phyloP scores from a whole-genome alignment of 1,284 basidiomycete genomes.

The Trichosporon sp. region DNA sequence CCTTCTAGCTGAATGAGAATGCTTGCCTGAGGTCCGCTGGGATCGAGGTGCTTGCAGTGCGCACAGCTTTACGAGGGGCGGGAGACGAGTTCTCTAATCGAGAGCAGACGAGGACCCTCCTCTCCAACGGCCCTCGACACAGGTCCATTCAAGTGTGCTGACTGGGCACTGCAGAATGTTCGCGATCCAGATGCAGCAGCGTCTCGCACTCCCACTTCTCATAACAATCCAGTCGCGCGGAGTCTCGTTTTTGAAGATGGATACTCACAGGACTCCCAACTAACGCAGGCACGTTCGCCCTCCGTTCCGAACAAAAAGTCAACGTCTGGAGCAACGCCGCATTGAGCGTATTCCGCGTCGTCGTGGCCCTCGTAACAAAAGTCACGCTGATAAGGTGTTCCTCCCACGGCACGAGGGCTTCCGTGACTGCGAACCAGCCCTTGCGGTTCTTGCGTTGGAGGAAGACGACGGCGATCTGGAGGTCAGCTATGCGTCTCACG shows the following conservation, averaged over 20 bases:
- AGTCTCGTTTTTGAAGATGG: no score
- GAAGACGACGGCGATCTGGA: conserved; percentile 41
- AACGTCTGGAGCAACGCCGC: conserved; percentile 32
- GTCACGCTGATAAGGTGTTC: conserved; percentile 40
- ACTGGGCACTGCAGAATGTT: no score
- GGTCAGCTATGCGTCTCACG: no score
- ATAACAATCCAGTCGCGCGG: not conserved
- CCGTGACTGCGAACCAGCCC: conserved; percentile 45
- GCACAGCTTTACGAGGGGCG: no score
- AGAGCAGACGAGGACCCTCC: no score
- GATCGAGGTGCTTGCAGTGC: no score
- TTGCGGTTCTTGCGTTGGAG: conserved; percentile 40
- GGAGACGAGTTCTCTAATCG: no score
- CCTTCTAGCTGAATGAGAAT: no score
- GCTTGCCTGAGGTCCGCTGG: no score
- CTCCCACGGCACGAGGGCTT: conserved; percentile 46
- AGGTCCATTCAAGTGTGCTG: no score
- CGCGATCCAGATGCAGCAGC: no score
- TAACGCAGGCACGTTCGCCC: conserved; percentile 36
- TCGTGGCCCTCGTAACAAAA: conserved; percentile 14
- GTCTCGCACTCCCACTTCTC: not conserved
- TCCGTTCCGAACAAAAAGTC: conserved; percentile 37
- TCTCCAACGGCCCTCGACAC: no score
- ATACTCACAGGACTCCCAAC: conserved; percentile 23
- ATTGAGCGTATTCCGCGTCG: conserved; percentile 19